phyloP scores from a whole-genome alignment of 352 stramenopile species.

The Pythium vanterpoolii region DNA sequence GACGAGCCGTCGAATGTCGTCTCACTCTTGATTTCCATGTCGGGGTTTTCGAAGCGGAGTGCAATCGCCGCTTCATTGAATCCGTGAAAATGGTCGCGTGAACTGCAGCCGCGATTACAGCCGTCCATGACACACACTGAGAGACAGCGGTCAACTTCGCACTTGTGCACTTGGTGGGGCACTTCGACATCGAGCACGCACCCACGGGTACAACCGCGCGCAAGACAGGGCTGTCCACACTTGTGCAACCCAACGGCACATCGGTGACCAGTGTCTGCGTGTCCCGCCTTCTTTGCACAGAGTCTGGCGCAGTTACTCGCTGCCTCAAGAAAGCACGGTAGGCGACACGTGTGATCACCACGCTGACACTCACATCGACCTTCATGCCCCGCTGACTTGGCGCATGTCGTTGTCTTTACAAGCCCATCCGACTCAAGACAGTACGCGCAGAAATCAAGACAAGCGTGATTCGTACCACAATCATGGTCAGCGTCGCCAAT shows the following conservation, averaged over 20 bases:
- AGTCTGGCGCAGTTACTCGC: conserved; percentile 51
- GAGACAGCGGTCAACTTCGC: conserved; percentile 52
- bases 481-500: conserved; percentile 30
- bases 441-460: conserved; percentile 44
- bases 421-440: conserved; percentile 29
- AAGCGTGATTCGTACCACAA: conserved; percentile 51
- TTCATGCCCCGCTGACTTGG: conserved; percentile 55
- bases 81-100: conserved; percentile 66
- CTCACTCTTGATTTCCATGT: conserved; percentile 25
- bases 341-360: conserved; percentile 63
- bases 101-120: conserved; percentile 47
- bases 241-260: conserved; percentile 54
- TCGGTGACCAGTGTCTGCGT: conserved; percentile 38
- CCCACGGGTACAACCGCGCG: conserved; percentile 31
- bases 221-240: conserved; percentile 50
- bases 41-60: conserved; percentile 39
- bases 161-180: conserved; percentile 58
- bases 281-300: conserved; percentile 43
- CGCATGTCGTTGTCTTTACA: conserved; percentile 35
- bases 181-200: conserved; percentile 54
- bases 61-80: conserved; percentile 37
- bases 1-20: conserved; percentile 35
- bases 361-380: conserved; percentile 59
- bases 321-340: conserved; percentile 34
- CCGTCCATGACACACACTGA: conserved; percentile 56